Conservation (phyloP, 495 filamentous ascomycete genomes). For the Aspergillus bridgeri region DNA sequence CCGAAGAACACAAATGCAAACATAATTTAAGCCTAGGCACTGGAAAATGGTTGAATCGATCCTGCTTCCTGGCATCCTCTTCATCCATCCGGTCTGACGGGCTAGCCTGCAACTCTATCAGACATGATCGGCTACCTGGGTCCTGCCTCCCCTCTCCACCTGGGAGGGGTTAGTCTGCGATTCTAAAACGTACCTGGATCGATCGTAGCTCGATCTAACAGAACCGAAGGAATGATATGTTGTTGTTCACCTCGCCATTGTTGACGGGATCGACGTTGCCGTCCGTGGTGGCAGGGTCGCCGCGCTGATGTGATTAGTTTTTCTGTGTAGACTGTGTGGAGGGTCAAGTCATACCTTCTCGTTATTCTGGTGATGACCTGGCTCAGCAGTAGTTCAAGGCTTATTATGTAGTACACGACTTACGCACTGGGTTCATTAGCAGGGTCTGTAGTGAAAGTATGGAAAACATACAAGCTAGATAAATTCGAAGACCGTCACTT, state of each 20-base stretch:
- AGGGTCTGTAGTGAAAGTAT: background rate
- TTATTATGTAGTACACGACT: background rate
- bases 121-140: background rate
- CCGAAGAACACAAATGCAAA: background rate
- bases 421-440: background rate
- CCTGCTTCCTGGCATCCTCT: background rate
- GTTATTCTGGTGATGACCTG: background rate
- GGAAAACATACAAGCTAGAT: background rate
- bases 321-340: background rate
- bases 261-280: conserved; percentile 14
- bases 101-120: background rate
- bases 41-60: background rate
- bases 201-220: conserved; percentile 10
- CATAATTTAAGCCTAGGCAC: background rate
- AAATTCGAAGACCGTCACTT: background rate
- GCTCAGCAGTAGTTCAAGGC: background rate
- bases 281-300: conserved; percentile 5
- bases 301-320: conserved; percentile 9
- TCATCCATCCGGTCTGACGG: background rate
- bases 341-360: conserved; percentile 4
- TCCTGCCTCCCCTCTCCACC: background rate
- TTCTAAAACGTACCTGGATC: background rate
- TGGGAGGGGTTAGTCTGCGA: background rate
- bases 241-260: conserved; percentile 15
- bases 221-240: conserved; percentile 15